Conservation (phyloP, 192 early-diverging fungal genomes). For the Backusella psychrophila region DNA sequence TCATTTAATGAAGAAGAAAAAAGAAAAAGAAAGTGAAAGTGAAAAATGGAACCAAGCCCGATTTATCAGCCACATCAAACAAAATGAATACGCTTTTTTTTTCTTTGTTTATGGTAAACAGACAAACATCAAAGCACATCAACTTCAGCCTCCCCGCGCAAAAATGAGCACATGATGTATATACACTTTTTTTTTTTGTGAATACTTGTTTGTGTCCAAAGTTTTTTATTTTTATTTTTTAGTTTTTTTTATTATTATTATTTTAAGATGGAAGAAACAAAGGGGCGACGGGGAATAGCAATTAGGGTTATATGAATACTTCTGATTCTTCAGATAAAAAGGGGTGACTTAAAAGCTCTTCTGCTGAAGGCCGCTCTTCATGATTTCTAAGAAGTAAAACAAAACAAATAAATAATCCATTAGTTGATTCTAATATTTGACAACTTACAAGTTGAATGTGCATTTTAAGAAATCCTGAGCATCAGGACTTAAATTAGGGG, state of each 20-base stretch:
- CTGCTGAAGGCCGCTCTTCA: constrained; percentile 73
- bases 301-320: background rate
- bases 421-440: background rate
- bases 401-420: background rate
- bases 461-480: constrained; percentile 77
- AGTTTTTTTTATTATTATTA: background rate
- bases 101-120: background rate
- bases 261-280: background rate
- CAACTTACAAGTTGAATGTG: constrained; percentile 72
- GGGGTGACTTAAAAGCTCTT: constrained; percentile 65
- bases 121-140: background rate
- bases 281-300: background rate
- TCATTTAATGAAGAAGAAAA: background rate
- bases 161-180: background rate
- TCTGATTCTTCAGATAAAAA: constrained; percentile 49
- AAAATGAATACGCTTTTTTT: too few relatives aligned
- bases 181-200: too few relatives aligned
- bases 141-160: background rate
- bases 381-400: constrained; percentile 54
- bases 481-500: constrained; percentile 62
- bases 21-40: background rate
- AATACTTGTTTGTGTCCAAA: too few relatives aligned
- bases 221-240: too few relatives aligned
- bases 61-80: background rate
- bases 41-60: background rate